These are phyloP conservation scores for Nicotiana otophora DNA, from an alignment of 257 asterid species.

Conservation along the genomic window DNA sequence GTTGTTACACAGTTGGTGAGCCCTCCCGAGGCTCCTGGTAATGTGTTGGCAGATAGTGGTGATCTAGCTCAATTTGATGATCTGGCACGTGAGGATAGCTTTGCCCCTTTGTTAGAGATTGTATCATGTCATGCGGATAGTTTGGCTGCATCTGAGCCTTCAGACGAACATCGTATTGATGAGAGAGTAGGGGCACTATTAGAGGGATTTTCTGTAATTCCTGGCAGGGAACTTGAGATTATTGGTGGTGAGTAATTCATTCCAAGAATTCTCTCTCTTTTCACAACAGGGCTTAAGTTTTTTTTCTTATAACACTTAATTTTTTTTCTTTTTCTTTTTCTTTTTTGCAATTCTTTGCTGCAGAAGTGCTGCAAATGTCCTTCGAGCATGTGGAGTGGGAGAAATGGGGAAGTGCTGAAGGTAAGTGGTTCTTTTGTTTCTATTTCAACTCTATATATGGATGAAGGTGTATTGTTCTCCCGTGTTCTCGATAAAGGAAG, in stretches of 20 bases:
- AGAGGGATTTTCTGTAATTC: slow-evolving; percentile 51
- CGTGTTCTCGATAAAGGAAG: not conserved
- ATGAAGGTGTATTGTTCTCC: not conserved
- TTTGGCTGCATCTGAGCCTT: slow-evolving; percentile 25
- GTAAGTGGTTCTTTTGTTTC: slow-evolving; percentile 30
- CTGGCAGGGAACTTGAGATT: slow-evolving; percentile 81
- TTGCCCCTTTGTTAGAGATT: slow-evolving; percentile 23
- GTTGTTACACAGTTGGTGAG: slow-evolving; percentile 76
- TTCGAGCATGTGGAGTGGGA: slow-evolving; percentile 59
- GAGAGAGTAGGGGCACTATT: slow-evolving; percentile 72
- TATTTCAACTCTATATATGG: not conserved
- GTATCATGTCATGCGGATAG: slow-evolving; percentile 25
- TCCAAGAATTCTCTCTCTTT: not conserved
- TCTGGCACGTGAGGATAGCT: slow-evolving; percentile 29
- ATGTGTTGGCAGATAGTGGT: slow-evolving; percentile 62
- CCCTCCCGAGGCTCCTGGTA: slow-evolving; percentile 99
- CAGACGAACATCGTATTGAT: slow-evolving; percentile 54
- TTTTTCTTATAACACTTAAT: not conserved
- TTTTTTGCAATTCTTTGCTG: slow-evolving; percentile 19
- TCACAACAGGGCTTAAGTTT: not conserved
- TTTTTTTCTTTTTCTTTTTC: slow-evolving; percentile 2
- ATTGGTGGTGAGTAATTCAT: slow-evolving; percentile 54
- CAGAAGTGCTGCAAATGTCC: slow-evolving; percentile 73
- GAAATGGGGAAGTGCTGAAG: slow-evolving; percentile 54
- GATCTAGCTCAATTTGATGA: slow-evolving; percentile 30